Evolutionary conservation across 2,329 filamentous ascomycete genomes (phyloP), one percentile per base, ranked within the genome.

Genomic region (Fusarium cyanostomum): DNA sequence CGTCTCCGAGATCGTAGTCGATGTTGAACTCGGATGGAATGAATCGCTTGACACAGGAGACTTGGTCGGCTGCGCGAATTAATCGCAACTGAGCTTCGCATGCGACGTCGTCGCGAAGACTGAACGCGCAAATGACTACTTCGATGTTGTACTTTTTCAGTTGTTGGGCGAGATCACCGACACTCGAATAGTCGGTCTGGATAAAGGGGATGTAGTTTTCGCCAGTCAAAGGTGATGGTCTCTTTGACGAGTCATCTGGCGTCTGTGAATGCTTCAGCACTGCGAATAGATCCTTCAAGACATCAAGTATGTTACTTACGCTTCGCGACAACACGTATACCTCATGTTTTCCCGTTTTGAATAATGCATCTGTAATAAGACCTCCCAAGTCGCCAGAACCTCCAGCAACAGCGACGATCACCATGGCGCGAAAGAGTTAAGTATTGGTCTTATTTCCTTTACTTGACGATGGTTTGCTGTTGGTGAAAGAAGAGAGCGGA

Each of bases 331-430:
- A 62, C 4, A 82, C 72, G 39, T 80, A 72, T 12, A 82, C 73
- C 21, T 79, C 61, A 52, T 81, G 74, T 45, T 77, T 76, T 45
- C 52, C 73, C 15, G 62, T 73, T 27, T 65, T 71, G 13, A 62
- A 62, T 11, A 84, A 60, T 13, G 74, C 77, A 12, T 84, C 80
- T 16, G 82, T 77, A 30, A 84, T 75, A 3, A 80, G 78, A 24
- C 74, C 75, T 8, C 82, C 82, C 5, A 84, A 71, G 18, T 74
- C 75, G 16, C 81, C 81, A 1, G 77, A 78, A 10, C 81, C 82
- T 42, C 81, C 82, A 7, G 79, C 79, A 18, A 84, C 76, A 43
- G 77, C 80, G 39, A 84, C 72, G 16, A 77, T 68, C 12, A 66
- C 33, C 73, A 75, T 74, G 37, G 24, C 31, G 27, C 21, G 21